Conservation (phyloP, 1,284 basidiomycete species). For the Leucoagaricus sp. region DNA sequence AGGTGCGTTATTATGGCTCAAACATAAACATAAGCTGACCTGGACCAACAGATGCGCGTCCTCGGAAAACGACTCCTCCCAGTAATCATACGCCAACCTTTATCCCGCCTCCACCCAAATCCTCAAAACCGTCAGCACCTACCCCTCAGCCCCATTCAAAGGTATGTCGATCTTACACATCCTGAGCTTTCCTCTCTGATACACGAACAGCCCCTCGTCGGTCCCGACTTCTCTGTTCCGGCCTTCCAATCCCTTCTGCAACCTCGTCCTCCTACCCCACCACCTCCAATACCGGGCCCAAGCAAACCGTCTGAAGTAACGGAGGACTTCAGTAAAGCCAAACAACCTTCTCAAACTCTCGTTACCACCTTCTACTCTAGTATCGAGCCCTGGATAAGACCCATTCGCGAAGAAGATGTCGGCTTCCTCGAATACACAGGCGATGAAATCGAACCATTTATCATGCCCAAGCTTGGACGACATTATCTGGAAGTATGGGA, state of each 20-base stretch:
- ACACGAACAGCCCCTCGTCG: constrained; percentile 35
- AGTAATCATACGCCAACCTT: constrained; percentile 30
- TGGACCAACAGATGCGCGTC: constrained; percentile 6
- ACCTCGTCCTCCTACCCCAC: constrained; percentile 64
- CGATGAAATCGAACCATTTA: constrained; percentile 85
- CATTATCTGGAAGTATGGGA: constrained; percentile 93
- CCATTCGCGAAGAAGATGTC: constrained; percentile 87
- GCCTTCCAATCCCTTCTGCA: constrained; percentile 53
- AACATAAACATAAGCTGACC: not conserved
- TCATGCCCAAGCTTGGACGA: constrained; percentile 84
- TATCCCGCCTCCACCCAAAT: constrained; percentile 43
- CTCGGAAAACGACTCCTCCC: constrained; percentile 13
- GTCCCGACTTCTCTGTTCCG: constrained; percentile 63
- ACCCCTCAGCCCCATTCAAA: constrained; percentile 49
- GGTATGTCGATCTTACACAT: constrained; percentile 34
- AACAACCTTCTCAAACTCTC: constrained; percentile 67
- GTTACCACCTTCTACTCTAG: constrained; percentile 80
- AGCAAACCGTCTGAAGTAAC: constrained; percentile 79
- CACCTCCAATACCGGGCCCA: constrained; percentile 74
- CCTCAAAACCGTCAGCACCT: constrained; percentile 49
- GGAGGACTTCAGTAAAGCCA: constrained; percentile 86
- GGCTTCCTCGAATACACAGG: constrained; percentile 87
- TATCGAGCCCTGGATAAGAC: constrained; percentile 84
- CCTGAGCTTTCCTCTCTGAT: constrained; percentile 2
- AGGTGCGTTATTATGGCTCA: constrained; percentile 35